Evolutionary conservation across 768 basidiomycete genomes (phyloP).

Genomic region (Mycena epipterygia): DNA sequence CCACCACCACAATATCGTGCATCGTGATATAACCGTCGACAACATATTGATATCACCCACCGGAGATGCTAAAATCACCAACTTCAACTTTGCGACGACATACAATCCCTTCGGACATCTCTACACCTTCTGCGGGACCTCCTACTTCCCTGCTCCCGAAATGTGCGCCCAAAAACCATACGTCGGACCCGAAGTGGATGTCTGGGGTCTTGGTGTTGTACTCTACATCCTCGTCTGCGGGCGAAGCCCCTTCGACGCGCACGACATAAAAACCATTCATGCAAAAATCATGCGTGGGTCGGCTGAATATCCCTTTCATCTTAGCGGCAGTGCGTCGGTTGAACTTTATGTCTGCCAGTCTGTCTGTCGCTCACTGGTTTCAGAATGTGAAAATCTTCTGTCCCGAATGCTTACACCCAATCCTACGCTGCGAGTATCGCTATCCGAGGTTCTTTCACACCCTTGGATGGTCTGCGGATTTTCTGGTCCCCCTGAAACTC

Average conservation of each 20-base stretch:
- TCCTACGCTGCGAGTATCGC: conserved; percentile 80
- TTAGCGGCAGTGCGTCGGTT: conserved; percentile 80
- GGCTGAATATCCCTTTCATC: conserved; percentile 96
- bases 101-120: conserved; percentile 87
- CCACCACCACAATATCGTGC: conserved; percentile 95
- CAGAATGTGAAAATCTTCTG: conserved; percentile 94
- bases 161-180: conserved; percentile 95
- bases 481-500: too few species aligned
- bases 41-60: conserved; percentile 98
- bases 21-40: conserved; percentile 98
- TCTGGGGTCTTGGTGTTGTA: conserved; percentile 99
- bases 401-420: conserved; percentile 96
- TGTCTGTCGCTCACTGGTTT: background rate
- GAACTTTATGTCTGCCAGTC: conserved; percentile 23
- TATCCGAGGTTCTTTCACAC: conserved; percentile 87
- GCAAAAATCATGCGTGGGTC: conserved; percentile 97
- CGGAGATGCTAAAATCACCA: conserved; percentile 98
- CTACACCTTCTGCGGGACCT: conserved; percentile 93
- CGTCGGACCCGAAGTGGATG: conserved; percentile 96
- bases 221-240: conserved; percentile 97
- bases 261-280: conserved; percentile 96
- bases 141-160: conserved; percentile 98
- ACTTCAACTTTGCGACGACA: conserved; percentile 96
- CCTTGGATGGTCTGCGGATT: conserved; percentile 94
- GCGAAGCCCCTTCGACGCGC: conserved; percentile 98